Conservation (phyloP, 2,329 filamentous ascomycete genomes). For the Calonectria hawksworthii region DNA sequence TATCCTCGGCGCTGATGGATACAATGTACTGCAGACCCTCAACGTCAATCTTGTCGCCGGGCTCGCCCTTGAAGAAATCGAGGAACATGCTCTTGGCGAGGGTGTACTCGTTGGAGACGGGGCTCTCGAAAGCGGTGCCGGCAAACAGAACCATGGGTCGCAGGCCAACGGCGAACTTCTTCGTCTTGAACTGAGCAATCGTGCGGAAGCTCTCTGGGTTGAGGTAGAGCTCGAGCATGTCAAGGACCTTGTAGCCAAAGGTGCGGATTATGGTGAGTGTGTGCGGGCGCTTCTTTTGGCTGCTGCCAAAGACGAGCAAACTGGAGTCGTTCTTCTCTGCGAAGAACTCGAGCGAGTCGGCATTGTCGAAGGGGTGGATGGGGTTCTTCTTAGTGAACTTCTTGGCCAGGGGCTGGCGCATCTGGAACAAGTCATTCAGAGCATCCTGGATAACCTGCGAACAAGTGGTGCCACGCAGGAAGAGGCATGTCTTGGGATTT, state of each 20-base stretch:
- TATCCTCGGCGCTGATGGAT: constrained; percentile 82
- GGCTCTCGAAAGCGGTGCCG: constrained; percentile 88
- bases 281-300: constrained; percentile 96
- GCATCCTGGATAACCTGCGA: constrained; percentile 87
- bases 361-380: constrained; percentile 94
- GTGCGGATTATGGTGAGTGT: constrained; percentile 85
- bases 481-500: constrained; percentile 90
- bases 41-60: constrained; percentile 87
- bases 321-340: constrained; percentile 95
- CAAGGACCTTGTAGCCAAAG: constrained; percentile 88
- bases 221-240: constrained; percentile 94
- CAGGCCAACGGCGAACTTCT: constrained; percentile 83
- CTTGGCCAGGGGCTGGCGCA: constrained; percentile 87
- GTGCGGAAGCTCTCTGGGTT: constrained; percentile 80
- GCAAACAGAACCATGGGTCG: constrained; percentile 94
- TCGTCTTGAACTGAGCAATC: constrained; percentile 81
- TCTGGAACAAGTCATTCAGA: constrained; percentile 84
- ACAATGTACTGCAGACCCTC: constrained; percentile 95
- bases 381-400: constrained; percentile 98
- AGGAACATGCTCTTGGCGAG: constrained; percentile 88
- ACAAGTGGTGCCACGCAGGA: constrained; percentile 89
- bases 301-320: constrained; percentile 85
- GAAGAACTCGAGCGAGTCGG: constrained; percentile 92
- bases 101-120: constrained; percentile 83
- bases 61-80: constrained; percentile 89